Evolutionary conservation across 2,329 filamentous ascomycete species (phyloP).

Genomic region (Proliferodiscus dingleyae): DNA sequence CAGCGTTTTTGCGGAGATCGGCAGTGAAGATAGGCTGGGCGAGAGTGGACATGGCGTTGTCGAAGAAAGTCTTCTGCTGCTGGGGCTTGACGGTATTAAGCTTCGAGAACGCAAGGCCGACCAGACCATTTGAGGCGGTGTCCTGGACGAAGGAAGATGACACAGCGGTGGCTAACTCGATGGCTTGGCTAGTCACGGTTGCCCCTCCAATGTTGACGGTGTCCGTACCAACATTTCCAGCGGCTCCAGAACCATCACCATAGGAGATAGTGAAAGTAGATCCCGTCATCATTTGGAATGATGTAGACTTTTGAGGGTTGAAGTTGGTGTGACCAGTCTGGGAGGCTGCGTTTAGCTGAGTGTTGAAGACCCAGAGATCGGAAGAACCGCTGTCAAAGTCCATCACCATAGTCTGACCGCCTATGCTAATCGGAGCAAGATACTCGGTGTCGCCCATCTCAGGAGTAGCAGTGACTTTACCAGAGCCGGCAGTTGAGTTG

Average conservation of each 20-base stretch:
- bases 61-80: constrained; percentile 34
- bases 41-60: constrained; percentile 29
- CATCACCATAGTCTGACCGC: constrained; percentile 31
- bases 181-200: constrained; percentile 30
- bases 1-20: constrained; percentile 42
- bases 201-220: constrained; percentile 33
- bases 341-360: constrained; percentile 26
- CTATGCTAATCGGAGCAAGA: constrained; percentile 27
- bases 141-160: constrained; percentile 33
- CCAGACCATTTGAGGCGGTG: constrained; percentile 49
- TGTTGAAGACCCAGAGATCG: constrained; percentile 35
- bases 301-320: constrained; percentile 27
- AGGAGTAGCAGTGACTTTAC: constrained; percentile 59
- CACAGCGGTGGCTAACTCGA: constrained; percentile 32
- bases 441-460: constrained; percentile 39
- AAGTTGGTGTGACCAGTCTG: constrained; percentile 30
- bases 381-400: constrained; percentile 33
- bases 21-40: constrained; percentile 56
- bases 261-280: constrained; percentile 33
- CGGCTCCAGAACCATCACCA: constrained; percentile 36
- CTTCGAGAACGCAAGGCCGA: constrained; percentile 50
- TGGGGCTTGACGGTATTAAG: constrained; percentile 32
- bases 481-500: constrained; percentile 40
- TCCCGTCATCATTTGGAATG: constrained; percentile 26
- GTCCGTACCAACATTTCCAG: constrained; percentile 33